Percentiles rank a stretch among this genome's conserved stretches.
These are phyloP conservation scores for Pseudocercospora cruenta DNA, from an alignment of 2,329 filamentous ascomycete species.

Conservation along the genomic window DNA sequence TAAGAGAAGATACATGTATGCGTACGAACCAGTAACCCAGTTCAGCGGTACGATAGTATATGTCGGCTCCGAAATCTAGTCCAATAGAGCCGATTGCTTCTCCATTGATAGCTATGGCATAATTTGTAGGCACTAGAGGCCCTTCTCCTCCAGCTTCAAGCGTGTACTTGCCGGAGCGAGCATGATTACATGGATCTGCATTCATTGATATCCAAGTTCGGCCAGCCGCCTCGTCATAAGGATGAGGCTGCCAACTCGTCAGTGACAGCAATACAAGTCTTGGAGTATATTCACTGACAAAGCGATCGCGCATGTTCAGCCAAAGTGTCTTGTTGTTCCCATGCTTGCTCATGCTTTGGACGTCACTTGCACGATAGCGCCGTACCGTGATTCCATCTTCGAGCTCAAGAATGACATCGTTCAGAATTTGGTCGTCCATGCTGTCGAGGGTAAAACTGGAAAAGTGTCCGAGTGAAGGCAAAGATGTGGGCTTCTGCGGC, in stretches of 20 bases:
- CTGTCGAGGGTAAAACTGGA: not conserved
- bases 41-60: conserved; percentile 43
- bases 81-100: conserved; percentile 45
- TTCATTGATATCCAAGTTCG: conserved; percentile 42
- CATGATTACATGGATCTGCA: conserved; percentile 16
- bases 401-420: conserved; percentile 13
- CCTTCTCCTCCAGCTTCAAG: conserved; percentile 24
- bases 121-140: conserved; percentile 24
- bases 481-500: not conserved
- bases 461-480: not conserved
- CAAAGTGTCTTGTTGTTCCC: conserved; percentile 40
- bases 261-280: not conserved
- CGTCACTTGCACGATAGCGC: conserved; percentile 39
- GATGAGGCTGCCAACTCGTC: conserved; percentile 33
- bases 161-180: conserved; percentile 27
- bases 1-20: not conserved
- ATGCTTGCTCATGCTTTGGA: conserved; percentile 29
- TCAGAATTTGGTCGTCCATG: not conserved
- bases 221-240: conserved; percentile 43
- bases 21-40: conserved; percentile 48
- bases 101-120: conserved; percentile 32
- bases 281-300: conserved; percentile 25
- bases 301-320: conserved; percentile 43
- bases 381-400: conserved; percentile 13
- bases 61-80: conserved; percentile 40